Conservation (phyloP, 2,329 filamentous ascomycete genomes). For the Aspergillus melleus region DNA sequence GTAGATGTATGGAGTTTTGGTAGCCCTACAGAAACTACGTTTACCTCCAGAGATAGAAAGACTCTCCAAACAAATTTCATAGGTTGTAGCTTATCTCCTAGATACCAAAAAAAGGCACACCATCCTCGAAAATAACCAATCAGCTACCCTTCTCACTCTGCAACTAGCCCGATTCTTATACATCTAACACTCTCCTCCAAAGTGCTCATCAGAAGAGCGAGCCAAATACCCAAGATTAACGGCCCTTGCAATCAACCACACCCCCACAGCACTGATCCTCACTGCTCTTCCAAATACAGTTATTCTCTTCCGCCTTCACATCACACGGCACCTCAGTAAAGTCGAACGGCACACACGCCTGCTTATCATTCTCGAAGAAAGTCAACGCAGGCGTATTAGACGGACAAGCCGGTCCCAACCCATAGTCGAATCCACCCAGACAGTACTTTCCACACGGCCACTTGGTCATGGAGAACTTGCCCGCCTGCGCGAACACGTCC, state of each 20-base stretch:
- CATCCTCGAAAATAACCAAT: no score
- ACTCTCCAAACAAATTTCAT: no score
- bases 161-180: no score
- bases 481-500: neutral
- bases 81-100: no score
- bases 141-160: no score
- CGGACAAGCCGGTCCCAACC: constrained; percentile 12
- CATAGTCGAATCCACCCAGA: constrained; percentile 9
- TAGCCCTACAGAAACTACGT: no score
- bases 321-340: constrained; percentile 15
- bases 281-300: constrained; percentile 14
- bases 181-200: no score
- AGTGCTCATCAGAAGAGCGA: no score
- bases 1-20: no score
- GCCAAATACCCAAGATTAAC: neutral
- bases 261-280: constrained; percentile 9
- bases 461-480: constrained; percentile 11
- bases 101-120: no score
- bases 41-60: no score
- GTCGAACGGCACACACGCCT: constrained; percentile 13
- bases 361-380: constrained; percentile 12
- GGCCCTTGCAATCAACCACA: constrained; percentile 4
- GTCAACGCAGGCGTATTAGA: constrained; percentile 9
- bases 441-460: constrained; percentile 17
- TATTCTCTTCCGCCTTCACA: constrained; percentile 9